A percentile compares a stretch with the other conserved stretches of the same genome.
Conservation (phyloP, 169 alveolate species). For the Cyclospora cayetanensis region DNA sequence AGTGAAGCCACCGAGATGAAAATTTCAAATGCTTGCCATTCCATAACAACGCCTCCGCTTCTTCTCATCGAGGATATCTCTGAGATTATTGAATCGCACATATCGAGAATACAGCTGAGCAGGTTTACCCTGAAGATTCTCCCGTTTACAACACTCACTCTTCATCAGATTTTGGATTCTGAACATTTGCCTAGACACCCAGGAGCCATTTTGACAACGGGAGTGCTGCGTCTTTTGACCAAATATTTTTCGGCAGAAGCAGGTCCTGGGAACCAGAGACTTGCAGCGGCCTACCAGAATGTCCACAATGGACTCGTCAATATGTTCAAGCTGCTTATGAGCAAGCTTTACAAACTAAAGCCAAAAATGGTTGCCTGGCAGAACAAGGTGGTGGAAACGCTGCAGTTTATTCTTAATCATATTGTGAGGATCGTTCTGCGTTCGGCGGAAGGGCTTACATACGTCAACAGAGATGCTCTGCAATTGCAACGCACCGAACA, state of each 20-base stretch:
- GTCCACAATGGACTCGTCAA: neutral
- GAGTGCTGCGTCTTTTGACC: neutral
- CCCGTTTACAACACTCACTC: neutral
- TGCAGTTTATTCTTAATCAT: neutral
- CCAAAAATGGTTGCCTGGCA: neutral
- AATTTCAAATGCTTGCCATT: neutral
- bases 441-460: neutral
- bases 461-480: neutral
- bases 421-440: neutral
- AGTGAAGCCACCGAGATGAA: neutral
- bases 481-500: neutral
- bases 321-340: neutral
- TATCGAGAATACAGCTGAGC: neutral
- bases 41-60: neutral
- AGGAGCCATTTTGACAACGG: neutral
- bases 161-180: neutral
- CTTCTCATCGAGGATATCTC: neutral
- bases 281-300: neutral
- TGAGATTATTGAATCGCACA: neutral
- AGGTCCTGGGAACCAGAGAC: neutral
- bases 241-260: neutral
- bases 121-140: neutral
- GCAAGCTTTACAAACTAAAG: neutral
- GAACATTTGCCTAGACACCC: neutral
- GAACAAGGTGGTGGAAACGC: neutral